A percentile compares a stretch with the other conserved stretches of the same genome.
phyloP scores from a whole-genome alignment of 345 rosid species.

The Noccaea bulbosa region DNA sequence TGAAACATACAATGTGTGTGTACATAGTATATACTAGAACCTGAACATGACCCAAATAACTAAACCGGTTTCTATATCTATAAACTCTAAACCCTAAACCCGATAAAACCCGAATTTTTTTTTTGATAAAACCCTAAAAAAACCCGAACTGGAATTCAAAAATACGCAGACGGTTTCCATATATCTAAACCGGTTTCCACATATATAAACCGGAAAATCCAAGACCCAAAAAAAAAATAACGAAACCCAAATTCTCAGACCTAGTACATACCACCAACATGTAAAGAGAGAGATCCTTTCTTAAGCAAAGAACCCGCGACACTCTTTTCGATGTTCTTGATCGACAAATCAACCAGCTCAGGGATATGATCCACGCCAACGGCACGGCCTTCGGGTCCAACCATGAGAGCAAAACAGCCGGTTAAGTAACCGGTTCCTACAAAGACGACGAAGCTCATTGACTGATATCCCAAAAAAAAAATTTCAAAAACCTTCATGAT shows the following conservation, averaged over 20 bases:
- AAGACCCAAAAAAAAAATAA: too few relatives aligned
- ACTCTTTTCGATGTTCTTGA: slow-evolving; percentile 71
- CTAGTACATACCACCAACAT: slow-evolving; percentile 70
- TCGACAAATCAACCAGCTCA: slow-evolving; percentile 68
- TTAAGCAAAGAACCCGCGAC: slow-evolving; percentile 68
- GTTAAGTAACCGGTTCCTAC: slow-evolving; percentile 93
- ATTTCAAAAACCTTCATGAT: background rate
- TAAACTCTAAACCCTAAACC: too few relatives aligned
- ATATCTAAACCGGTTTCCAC: too few relatives aligned
- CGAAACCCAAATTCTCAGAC: too few relatives aligned
- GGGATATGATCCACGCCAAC: slow-evolving; percentile 96
- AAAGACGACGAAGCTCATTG: background rate
- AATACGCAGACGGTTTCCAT: too few relatives aligned
- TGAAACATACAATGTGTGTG: background rate
- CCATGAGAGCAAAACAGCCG: slow-evolving; percentile 94
- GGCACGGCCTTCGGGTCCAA: slow-evolving; percentile 81
- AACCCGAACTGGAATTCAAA: too few relatives aligned
- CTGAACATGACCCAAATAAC: too few relatives aligned
- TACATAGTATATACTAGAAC: too few relatives aligned
- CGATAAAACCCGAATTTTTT: too few relatives aligned
- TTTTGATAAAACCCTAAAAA: too few relatives aligned
- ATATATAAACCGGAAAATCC: too few relatives aligned
- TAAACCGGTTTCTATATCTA: too few relatives aligned
- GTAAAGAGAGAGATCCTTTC: slow-evolving; percentile 77
- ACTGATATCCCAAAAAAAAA: background rate